phyloP scores from a whole-genome alignment of 371 early-diverging fungal genomes.

The Blyttiomyces sp. region DNA sequence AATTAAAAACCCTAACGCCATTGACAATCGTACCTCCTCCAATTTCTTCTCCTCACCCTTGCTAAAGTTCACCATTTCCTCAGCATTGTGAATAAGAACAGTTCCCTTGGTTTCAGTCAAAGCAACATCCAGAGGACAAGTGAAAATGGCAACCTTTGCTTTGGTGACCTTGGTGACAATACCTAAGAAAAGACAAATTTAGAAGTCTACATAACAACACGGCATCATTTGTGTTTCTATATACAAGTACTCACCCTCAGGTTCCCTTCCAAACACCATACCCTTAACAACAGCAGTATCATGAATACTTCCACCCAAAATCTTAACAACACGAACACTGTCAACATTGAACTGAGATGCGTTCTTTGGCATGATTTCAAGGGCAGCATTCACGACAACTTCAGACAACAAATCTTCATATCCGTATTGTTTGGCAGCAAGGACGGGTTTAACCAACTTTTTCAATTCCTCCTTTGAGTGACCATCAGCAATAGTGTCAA shows the following conservation, averaged over 20 bases:
- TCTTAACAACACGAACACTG: constrained; percentile 94
- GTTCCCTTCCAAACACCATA: constrained; percentile 97
- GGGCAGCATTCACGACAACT: constrained; percentile 83
- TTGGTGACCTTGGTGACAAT: constrained; percentile 63
- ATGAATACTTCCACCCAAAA: constrained; percentile 88
- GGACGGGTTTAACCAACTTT: constrained; percentile 72
- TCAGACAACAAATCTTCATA: constrained; percentile 83
- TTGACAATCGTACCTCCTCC: constrained; percentile 30
- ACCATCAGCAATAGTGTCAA: constrained; percentile 62
- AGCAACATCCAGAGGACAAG: constrained; percentile 92
- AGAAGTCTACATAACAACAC: neutral
- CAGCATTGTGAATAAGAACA: constrained; percentile 94
- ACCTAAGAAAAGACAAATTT: constrained; percentile 12
- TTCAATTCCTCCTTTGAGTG: constrained; percentile 55
- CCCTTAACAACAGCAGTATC: constrained; percentile 94
- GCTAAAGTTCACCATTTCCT: constrained; percentile 94
- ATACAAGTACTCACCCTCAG: constrained; percentile 64
- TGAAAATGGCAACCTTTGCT: constrained; percentile 95
- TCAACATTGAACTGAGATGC: constrained; percentile 89
- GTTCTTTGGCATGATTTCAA: constrained; percentile 87
- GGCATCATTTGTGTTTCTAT: neutral
- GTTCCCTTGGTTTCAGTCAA: constrained; percentile 99
- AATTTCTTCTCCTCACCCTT: constrained; percentile 76
- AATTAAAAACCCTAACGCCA: neutral
- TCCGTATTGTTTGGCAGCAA: constrained; percentile 92